Evolutionary conservation across 1,284 basidiomycete species (phyloP), one percentile per base, ranked within the genome.

Genomic region (Abortiporus biennis): DNA sequence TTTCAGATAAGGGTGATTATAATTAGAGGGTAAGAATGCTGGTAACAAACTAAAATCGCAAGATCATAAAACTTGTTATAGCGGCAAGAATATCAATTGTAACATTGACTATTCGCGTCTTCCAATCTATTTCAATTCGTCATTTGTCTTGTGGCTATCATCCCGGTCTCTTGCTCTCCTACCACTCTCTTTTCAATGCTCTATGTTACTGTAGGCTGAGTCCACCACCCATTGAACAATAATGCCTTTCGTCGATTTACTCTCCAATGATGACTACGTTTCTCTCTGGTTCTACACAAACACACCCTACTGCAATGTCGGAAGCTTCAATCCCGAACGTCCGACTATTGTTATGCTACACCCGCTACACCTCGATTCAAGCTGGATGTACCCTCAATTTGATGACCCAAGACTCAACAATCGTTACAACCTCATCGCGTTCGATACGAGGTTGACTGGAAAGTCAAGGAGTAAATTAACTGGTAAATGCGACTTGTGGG

Each of bases 241-340:
- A 19, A 87, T 87, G 84, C 85, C 85, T 40, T 81, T 67, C 65
- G 70, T 87, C 55, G 80, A 87, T 56, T 56, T 87, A 46, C 65
- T 75, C 45, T 74, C 74, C 46, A 56, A 59, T 30, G 72, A 76
- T 48, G 84, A 87, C 66, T 80, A 77, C 57, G 76, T 75, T 36
- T 78, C 80, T 12, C 72, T 88, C 45, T 81, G 71, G 69, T 88
- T 88, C 61, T 71, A 54, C 44, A 84, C 85, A 4, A 86, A 84
- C 58, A 61, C 72, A 36, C 64, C 71, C 3, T 55, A 60, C 8
- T 64, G 66, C 47, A 79, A 76, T 51, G 80, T 84, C 45, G 69
- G 78, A 50, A 74, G 73, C 43, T 85, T 88, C 61, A 68, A 80
- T 55, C 72, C 74, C 12, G 64, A 66, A 27, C 82, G 77, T 54